Evolutionary conservation across 1,284 basidiomycete genomes (phyloP), one percentile per base, ranked within the genome.

Genomic region (Bjerkandera adusta): DNA sequence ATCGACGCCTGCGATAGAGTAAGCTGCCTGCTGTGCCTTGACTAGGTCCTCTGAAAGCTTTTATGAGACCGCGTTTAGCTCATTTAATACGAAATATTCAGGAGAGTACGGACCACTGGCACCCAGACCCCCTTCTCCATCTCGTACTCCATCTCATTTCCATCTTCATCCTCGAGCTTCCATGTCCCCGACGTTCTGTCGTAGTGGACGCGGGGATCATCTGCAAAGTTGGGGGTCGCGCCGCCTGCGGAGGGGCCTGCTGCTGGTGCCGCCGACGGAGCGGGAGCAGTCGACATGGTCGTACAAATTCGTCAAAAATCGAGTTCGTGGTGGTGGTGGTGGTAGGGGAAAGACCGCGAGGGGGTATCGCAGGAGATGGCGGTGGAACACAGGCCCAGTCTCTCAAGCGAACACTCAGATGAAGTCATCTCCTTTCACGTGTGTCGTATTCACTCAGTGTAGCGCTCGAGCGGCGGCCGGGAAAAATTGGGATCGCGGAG

Each of bases 111-210:
- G 60, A 97, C 93, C 60, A 94, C 65, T 32, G 89, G 85, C 20
- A 92, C 66, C 94, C 94, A 97, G 30, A 72, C 70, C 15, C 79
- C 81, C 58, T 88, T 90, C 5, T 65, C 64, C 32, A 76, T 66
- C 59, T 92, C 85, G 73, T 90, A 99, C 68, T 99, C 95, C 62
- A 90, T 80, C 65, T 97, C 94, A 22, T 77, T 71, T 11, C 89
- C 93, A 52, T 93, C 85, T 47, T 92, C 89, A 59, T 90, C 84
- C 64, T 99, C 96, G 61, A 88, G 86, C 44, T 85, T 79, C 90
- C 92, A 99, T 55, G 89, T 87, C 33, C 79, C 77, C 3, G 83
- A 75, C 35, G 78, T 74, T 57, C 80, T 87, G 52, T 90, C 88
- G 59, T 86, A 89, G 66, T 92, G 87, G 29, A 92, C 79, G 52